phyloP scores from a whole-genome alignment of 2,329 filamentous ascomycete species.

The Phyllosticta paracitricarpa region DNA sequence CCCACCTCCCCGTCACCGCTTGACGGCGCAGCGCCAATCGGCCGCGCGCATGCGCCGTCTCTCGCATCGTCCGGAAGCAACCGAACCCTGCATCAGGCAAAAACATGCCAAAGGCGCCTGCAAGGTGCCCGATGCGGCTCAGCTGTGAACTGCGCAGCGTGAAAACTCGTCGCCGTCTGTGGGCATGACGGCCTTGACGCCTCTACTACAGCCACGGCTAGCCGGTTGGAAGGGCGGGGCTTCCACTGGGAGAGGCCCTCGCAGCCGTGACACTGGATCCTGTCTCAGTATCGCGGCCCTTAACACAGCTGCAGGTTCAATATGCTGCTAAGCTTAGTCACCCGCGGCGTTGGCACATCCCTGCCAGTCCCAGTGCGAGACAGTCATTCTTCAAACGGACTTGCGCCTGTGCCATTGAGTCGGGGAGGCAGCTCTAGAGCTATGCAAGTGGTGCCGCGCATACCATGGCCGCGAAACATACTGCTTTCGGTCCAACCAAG shows the following conservation, averaged over 20 bases:
- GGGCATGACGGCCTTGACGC: slow-evolving; percentile 6
- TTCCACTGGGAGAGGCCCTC: slow-evolving; percentile 6
- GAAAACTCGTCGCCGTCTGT: background rate
- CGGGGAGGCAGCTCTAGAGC: slow-evolving; percentile 3
- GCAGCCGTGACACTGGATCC: slow-evolving; percentile 8
- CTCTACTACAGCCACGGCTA: slow-evolving; percentile 8
- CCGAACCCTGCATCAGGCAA: slow-evolving; percentile 9
- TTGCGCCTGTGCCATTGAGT: slow-evolving; percentile 6
- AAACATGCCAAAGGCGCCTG: slow-evolving; percentile 5
- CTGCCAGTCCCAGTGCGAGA: slow-evolving; percentile 10
- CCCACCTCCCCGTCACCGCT: slow-evolving; percentile 4
- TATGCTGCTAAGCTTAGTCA: slow-evolving; percentile 8
- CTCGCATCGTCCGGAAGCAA: slow-evolving; percentile 9
- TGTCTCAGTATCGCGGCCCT: slow-evolving; percentile 9
- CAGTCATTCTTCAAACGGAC: slow-evolving; percentile 12
- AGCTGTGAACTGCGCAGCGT: background rate
- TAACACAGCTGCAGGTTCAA: slow-evolving; percentile 7
- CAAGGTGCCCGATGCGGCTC: slow-evolving; percentile 6
- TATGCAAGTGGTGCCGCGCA: slow-evolving; percentile 10
- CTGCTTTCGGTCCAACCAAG: slow-evolving; percentile 12
- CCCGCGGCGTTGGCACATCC: slow-evolving; percentile 7
- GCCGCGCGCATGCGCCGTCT: slow-evolving; percentile 10
- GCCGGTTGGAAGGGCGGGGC: slow-evolving; percentile 2
- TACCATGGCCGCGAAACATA: slow-evolving; percentile 12
- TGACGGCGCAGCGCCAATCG: slow-evolving; percentile 7